Base-by-base conservation (phyloP, 176 grass and related monocot genomes). In the Oropetium thomaeum region DNA sequence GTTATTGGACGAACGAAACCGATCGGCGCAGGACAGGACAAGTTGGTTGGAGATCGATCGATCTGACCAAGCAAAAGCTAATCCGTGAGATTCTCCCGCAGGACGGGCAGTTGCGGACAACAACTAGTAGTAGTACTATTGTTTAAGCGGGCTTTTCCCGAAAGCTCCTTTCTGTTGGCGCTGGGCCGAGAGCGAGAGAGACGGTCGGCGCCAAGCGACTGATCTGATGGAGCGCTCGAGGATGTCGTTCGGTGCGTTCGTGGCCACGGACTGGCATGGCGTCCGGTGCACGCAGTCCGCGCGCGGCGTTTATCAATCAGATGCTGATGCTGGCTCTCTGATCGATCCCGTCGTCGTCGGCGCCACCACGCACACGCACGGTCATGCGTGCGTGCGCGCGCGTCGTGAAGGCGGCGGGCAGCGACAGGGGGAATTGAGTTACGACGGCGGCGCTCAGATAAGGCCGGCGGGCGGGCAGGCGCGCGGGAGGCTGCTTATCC, bases 141-240 rank as follows among this genome's bases (percentile, higher is more conserved):
- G 28, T n/a, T 28, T n/a, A 13, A 43, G 45, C 37, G 35, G 5
- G 47, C 57, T 79, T 74, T n/a, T 19, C 5, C 2, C 31, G 14
- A 79, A 85, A 67, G 69, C 20, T 25, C 31, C 49, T 66, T 73
- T 62, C 66, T 7, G n/a, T 59, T 4, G 11, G 7, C 23, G 22
- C 10, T 13, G 32, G 65, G 65, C n/a, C n/a, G n/a, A n/a, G n/a
- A n/a, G n/a, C n/a, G n/a, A n/a, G n/a, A n/a, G n/a, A n/a, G n/a
- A n/a, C n/a, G n/a, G n/a, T 52, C 42, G 64, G 73, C n/a, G 73
- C 44, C 8, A 2, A 11, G 41, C 41, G 41, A 42, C 41, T n/a
- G n/a, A n/a, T n/a, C n/a, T n/a, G n/a, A n/a, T n/a, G n/a, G 41
- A 13, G 5, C 8, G 41, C 2, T 13, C 10, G 20, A 9, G 22